phyloP scores from a whole-genome alignment of 495 filamentous ascomycete species.

The Neurospora sp. region DNA sequence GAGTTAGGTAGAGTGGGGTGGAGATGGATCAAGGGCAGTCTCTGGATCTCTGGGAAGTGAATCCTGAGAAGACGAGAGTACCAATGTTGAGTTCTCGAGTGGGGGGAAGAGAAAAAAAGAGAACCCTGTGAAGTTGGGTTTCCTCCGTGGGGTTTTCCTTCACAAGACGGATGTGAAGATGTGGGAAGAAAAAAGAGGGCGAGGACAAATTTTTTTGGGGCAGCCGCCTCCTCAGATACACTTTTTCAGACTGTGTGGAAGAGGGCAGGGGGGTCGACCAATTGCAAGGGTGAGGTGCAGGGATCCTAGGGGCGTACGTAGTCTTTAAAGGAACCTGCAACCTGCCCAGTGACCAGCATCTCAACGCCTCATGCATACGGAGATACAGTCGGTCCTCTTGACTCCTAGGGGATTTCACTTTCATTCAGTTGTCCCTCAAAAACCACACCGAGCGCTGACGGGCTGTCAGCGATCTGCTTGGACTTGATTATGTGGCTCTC shows the following conservation, averaged over 20 bases:
- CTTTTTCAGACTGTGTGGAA: neutral
- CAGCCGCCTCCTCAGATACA: conserved; percentile 4
- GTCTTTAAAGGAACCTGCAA: neutral
- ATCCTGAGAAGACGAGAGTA: conserved; percentile 22
- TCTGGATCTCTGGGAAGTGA: conserved; percentile 19
- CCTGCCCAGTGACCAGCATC: neutral
- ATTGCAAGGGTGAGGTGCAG: neutral
- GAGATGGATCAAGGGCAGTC: conserved; percentile 23
- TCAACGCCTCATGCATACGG: neutral
- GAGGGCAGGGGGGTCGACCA: neutral
- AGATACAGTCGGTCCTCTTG: neutral
- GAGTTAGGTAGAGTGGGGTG: conserved; percentile 20
- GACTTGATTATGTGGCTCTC: neutral
- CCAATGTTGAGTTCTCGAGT: conserved; percentile 9
- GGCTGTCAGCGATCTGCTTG: neutral
- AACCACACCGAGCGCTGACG: neutral
- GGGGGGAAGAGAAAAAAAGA: conserved; percentile 18
- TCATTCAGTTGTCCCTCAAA: neutral
- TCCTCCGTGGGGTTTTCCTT: conserved; percentile 24
- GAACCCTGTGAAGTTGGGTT: conserved; percentile 13
- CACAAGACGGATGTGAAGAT: conserved; percentile 26
- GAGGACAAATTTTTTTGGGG: conserved; percentile 26
- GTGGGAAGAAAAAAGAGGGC: conserved; percentile 23
- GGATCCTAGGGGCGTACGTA: neutral
- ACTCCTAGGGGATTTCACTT: neutral